Evolutionary conservation across 805 yeast genomes (phyloP), one percentile per base, ranked within the genome.

Genomic region (Wickerhamiella kazuoi): DNA sequence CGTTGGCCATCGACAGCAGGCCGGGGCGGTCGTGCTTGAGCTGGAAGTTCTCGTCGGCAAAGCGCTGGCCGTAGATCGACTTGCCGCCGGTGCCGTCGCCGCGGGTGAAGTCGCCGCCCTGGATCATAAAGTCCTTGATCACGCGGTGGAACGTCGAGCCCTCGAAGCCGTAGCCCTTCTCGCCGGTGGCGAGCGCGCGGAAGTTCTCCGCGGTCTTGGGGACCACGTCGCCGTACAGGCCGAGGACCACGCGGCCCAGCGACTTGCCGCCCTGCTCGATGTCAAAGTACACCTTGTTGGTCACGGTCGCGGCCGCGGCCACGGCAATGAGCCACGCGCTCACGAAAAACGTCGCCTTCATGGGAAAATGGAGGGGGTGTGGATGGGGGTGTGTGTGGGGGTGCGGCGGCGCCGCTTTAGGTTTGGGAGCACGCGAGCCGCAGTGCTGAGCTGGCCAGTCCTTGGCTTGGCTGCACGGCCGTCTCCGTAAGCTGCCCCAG

Each of bases 151-250:
- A 79, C 16, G 64, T 58, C 4, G 82, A 69, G 44, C 67, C 68
- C 49, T 65, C 62, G 63, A 77, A 81, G 29, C 76, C 76, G 75
- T 53, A 76, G 30, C 65, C 59, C 54, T 81, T 83, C 39, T 74
- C 79, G 16, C 93, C 87, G 35, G 74, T 65, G 37, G 83, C 65
- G 58, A 84, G 68, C 52, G 79, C 78, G 52, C 81, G 74, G 63
- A 84, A 84, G 68, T 86, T 86, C 59, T 81, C 86, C 30, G 69
- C 90, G 21, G 96, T 86, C 60, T 78, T 79, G 50, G 93, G 94
- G 30, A 78, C 87, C 36, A 73, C 80, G 19, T 74, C 71, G 35
- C 95, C 96, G 56, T 76, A 87, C 39, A 87, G 68, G 11, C 96
- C 97, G 57, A 87, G 67, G 43, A 76, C 79, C 46, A 87, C 68